Conservation (phyloP, 1,284 basidiomycete genomes). For the Heterobasidion occidentale region DNA sequence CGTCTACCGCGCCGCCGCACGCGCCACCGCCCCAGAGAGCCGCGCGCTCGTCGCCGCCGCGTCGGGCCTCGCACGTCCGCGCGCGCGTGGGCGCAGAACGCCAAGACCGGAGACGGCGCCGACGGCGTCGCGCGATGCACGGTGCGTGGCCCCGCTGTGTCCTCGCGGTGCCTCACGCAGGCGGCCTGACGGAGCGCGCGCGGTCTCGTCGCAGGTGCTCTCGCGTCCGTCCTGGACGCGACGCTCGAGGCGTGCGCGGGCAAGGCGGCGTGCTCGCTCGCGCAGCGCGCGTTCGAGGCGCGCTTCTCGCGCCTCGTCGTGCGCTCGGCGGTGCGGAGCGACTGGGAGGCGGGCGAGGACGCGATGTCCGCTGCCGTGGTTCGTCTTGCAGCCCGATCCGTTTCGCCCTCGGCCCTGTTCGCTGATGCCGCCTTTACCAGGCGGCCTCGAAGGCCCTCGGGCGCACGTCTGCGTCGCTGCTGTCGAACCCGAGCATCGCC, state of each 20-base stretch:
- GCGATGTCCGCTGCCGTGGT: slow-evolving; percentile 29
- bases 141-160: slow-evolving; percentile 4
- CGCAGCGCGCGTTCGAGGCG: slow-evolving; percentile 37
- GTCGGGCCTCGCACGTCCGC: slow-evolving; percentile 3
- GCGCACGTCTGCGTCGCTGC: slow-evolving; percentile 6
- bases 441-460: slow-evolving; percentile 14
- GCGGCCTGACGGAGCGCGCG: not conserved
- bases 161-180: not conserved
- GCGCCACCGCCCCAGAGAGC: slow-evolving; percentile 3
- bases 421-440: slow-evolving; percentile 10
- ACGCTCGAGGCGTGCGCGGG: slow-evolving; percentile 31
- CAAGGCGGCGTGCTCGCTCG: slow-evolving; percentile 33
- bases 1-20: not conserved
- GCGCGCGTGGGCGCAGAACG: slow-evolving; percentile 3
- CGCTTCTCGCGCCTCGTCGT: slow-evolving; percentile 38
- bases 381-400: slow-evolving; percentile 1
- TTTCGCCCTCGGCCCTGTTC: not conserved
- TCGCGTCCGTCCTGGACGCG: slow-evolving; percentile 33
- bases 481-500: slow-evolving; percentile 21
- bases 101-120: not conserved
- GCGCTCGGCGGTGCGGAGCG: slow-evolving; percentile 20
- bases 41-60: slow-evolving; percentile 5
- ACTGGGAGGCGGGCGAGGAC: slow-evolving; percentile 31
- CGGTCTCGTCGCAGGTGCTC: slow-evolving; percentile 23
- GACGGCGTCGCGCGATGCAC: slow-evolving; percentile 15